Conservation (phyloP, 257 asterid species). For the Cordia subcordata region DNA sequence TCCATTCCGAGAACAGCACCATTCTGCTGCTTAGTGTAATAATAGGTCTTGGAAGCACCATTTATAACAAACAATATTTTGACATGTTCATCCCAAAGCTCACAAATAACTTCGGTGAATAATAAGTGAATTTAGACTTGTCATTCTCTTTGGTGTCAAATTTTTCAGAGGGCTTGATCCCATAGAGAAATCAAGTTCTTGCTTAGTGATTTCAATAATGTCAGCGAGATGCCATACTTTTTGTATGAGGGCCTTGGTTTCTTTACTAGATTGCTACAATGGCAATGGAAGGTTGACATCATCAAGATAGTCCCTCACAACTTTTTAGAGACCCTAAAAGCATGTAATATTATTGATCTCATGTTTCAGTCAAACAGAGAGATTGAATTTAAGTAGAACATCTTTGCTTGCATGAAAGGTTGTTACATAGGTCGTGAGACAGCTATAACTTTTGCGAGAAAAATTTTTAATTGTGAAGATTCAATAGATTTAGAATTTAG, state of each 20-base stretch:
- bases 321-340: slow-evolving; percentile 60
- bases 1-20: slow-evolving; percentile 85
- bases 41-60: slow-evolving; percentile 93
- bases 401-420: slow-evolving; percentile 56
- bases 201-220: slow-evolving; percentile 83
- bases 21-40: slow-evolving; percentile 74
- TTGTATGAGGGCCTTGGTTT: slow-evolving; percentile 57
- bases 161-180: slow-evolving; percentile 54
- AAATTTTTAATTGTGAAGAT: neutral
- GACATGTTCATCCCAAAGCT: slow-evolving; percentile 80
- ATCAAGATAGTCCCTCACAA: slow-evolving; percentile 63
- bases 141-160: slow-evolving; percentile 65
- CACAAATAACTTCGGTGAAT: slow-evolving; percentile 69
- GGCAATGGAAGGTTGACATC: slow-evolving; percentile 87
- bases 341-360: slow-evolving; percentile 67
- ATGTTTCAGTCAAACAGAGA: slow-evolving; percentile 69
- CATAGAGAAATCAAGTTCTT: slow-evolving; percentile 93
- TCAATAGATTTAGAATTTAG: no score
- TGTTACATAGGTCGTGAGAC: neutral
- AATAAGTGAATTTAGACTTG: slow-evolving; percentile 71
- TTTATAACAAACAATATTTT: slow-evolving; percentile 85
- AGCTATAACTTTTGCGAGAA: neutral
- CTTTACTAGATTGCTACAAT: slow-evolving; percentile 73
- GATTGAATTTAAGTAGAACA: slow-evolving; percentile 88
- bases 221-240: slow-evolving; percentile 71